A percentile compares a stretch with the other conserved stretches of the same genome.
Conservation (phyloP, 2,329 filamentous ascomycete species). For the Neonectria sp. region DNA sequence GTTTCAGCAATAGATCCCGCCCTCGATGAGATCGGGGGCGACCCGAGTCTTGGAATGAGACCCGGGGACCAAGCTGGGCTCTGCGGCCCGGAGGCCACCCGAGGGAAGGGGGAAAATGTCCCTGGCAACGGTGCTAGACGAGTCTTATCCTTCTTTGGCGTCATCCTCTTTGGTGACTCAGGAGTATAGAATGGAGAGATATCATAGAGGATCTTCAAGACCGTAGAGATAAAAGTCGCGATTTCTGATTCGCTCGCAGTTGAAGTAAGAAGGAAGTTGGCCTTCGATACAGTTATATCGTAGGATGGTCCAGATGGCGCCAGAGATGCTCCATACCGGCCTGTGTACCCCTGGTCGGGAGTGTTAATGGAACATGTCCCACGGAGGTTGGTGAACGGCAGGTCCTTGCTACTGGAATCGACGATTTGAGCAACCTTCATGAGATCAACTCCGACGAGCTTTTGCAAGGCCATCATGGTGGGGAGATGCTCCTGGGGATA, state of each 20-base stretch:
- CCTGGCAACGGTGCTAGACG: slow-evolving; percentile 49
- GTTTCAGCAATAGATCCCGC: slow-evolving; percentile 55
- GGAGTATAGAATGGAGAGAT: slow-evolving; percentile 60
- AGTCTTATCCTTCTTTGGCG: slow-evolving; percentile 37
- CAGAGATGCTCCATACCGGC: slow-evolving; percentile 37
- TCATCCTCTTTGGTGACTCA: slow-evolving; percentile 48
- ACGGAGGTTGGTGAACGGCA: slow-evolving; percentile 58
- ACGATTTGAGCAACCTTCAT: slow-evolving; percentile 73
- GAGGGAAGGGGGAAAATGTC: slow-evolving; percentile 51
- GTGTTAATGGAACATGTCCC: slow-evolving; percentile 50
- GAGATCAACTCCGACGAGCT: slow-evolving; percentile 68
- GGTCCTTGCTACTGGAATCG: slow-evolving; percentile 57
- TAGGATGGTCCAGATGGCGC: slow-evolving; percentile 46
- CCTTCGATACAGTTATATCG: slow-evolving; percentile 61
- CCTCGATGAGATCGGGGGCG: slow-evolving; percentile 37
- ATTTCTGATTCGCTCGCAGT: slow-evolving; percentile 69
- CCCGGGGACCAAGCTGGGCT: slow-evolving; percentile 42
- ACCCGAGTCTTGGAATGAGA: slow-evolving; percentile 24
- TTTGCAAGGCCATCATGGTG: slow-evolving; percentile 71
- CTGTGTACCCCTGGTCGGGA: slow-evolving; percentile 42
- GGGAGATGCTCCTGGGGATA: slow-evolving; percentile 70
- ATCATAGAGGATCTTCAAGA: slow-evolving; percentile 61
- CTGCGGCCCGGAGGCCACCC: slow-evolving; percentile 37
- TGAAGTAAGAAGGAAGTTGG: slow-evolving; percentile 71
- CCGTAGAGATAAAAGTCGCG: slow-evolving; percentile 65